Conservation (phyloP, 108 stramenopile species). For the Craspedostauros australis region DNA sequence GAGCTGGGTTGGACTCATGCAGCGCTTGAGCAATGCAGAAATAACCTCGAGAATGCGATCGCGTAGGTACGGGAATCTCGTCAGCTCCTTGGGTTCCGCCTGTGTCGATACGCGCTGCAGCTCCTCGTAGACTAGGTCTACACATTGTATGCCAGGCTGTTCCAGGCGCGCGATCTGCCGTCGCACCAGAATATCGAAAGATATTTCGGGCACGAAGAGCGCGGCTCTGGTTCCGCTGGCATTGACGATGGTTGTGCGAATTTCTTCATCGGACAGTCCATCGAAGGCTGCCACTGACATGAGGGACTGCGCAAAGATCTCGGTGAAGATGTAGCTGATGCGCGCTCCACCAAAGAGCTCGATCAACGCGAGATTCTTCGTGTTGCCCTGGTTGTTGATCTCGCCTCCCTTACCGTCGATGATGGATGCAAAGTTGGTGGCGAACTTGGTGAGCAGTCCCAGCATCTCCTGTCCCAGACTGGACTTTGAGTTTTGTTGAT, state of each 20-base stretch:
- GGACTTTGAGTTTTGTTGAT: slow-evolving; percentile 21
- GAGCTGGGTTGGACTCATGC: slow-evolving; percentile 82
- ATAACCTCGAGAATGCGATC: slow-evolving; percentile 91
- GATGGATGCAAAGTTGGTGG: slow-evolving; percentile 80
- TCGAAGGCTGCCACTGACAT: slow-evolving; percentile 90
- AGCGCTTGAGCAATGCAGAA: slow-evolving; percentile 54
- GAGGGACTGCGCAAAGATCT: slow-evolving; percentile 86
- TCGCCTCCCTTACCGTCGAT: slow-evolving; percentile 83
- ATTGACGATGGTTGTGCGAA: slow-evolving; percentile 94
- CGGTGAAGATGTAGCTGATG: slow-evolving; percentile 91
- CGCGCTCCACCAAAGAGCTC: slow-evolving; percentile 97
- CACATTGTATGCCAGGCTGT: slow-evolving; percentile 92
- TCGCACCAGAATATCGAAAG: slow-evolving; percentile 92
- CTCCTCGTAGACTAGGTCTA: slow-evolving; percentile 94
- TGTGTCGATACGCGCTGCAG: slow-evolving; percentile 88
- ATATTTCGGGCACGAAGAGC: slow-evolving; percentile 95
- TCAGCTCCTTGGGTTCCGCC: slow-evolving; percentile 83
- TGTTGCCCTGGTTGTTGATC: slow-evolving; percentile 9
- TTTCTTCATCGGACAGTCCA: slow-evolving; percentile 91
- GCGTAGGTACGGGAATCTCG: slow-evolving; percentile 83
- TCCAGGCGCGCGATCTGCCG: slow-evolving; percentile 91
- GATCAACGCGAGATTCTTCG: slow-evolving; percentile 43
- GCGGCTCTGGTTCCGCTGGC: slow-evolving; percentile 92
- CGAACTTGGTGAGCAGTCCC: slow-evolving; percentile 86
- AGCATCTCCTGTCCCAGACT: slow-evolving; percentile 78